These are phyloP conservation scores for Juncus inflexus DNA, from an alignment of 176 grass and related monocot species.

Conservation along the genomic window DNA sequence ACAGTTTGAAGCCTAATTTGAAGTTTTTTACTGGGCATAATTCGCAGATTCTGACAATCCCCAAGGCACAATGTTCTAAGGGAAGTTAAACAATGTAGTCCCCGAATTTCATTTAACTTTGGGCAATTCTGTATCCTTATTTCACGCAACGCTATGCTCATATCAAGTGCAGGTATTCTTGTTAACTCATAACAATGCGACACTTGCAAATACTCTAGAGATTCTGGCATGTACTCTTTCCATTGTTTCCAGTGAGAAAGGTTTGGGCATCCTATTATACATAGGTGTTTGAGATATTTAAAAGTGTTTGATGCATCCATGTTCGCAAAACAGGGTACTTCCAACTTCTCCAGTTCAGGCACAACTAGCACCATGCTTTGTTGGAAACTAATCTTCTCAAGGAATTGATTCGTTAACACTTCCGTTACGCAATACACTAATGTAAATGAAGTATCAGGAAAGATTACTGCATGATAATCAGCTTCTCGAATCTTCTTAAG, in stretches of 20 bases:
- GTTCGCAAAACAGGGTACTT: not conserved
- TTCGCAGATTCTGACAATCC: not conserved
- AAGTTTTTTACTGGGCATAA: not conserved
- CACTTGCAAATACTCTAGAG: not conserved
- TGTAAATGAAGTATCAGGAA: too few relatives aligned
- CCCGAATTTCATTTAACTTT: not conserved
- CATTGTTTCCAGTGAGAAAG: not conserved
- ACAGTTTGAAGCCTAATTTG: not conserved
- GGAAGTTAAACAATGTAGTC: constrained; percentile 2
- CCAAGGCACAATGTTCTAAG: not conserved
- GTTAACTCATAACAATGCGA: not conserved
- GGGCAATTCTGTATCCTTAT: not conserved
- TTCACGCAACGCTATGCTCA: not conserved
- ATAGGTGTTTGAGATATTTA: not conserved
- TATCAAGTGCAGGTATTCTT: constrained; percentile 1
- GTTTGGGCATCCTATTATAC: not conserved
- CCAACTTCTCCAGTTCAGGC: not conserved
- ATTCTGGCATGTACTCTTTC: not conserved
- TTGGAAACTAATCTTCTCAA: too few relatives aligned
- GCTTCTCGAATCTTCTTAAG: too few relatives aligned
- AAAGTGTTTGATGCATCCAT: not conserved
- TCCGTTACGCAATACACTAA: too few relatives aligned
- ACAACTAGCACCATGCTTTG: not conserved
- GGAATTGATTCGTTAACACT: too few relatives aligned
- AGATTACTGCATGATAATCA: too few relatives aligned